phyloP scores from a whole-genome alignment of 306 rosid genomes.

The Castanea crenata region DNA sequence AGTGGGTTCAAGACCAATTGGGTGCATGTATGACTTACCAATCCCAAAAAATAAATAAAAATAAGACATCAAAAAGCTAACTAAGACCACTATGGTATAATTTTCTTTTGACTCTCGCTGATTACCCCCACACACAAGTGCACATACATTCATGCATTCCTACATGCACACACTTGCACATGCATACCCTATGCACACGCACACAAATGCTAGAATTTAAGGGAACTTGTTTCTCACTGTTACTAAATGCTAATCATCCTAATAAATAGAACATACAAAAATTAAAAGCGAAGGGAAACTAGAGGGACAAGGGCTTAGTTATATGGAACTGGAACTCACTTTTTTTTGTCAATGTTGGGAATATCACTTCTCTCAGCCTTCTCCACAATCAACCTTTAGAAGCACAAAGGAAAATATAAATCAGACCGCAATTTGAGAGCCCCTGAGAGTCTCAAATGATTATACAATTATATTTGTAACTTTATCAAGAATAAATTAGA shows the following conservation, averaged over 20 bases:
- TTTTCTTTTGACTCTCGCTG: neutral
- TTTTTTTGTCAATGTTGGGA: constrained; percentile 16
- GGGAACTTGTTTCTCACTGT: neutral
- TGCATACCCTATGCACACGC: too few species aligned
- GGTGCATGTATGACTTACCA: too few species aligned
- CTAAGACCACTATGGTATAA: neutral
- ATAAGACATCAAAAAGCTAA: neutral
- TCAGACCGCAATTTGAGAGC: neutral
- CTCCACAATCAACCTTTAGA: constrained; percentile 26
- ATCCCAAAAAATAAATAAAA: too few species aligned
- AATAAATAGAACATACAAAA: constrained; percentile 2
- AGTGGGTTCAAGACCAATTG: too few species aligned
- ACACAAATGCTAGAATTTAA: neutral
- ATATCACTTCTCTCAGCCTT: constrained; percentile 24
- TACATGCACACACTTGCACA: too few species aligned
- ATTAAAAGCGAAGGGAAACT: neutral
- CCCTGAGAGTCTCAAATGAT: neutral
- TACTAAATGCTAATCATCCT: neutral
- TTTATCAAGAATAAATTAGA: neutral
- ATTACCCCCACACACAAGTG: neutral
- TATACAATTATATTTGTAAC: neutral
- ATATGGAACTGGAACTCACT: constrained; percentile 28
- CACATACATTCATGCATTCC: too few species aligned
- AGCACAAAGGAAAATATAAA: constrained; percentile 9
- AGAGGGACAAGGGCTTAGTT: constrained; percentile 13